A percentile compares a stretch with the other conserved stretches of the same genome.
These are phyloP conservation scores for Calocybe indica DNA, from an alignment of 768 basidiomycete genomes.

Conservation along the genomic window DNA sequence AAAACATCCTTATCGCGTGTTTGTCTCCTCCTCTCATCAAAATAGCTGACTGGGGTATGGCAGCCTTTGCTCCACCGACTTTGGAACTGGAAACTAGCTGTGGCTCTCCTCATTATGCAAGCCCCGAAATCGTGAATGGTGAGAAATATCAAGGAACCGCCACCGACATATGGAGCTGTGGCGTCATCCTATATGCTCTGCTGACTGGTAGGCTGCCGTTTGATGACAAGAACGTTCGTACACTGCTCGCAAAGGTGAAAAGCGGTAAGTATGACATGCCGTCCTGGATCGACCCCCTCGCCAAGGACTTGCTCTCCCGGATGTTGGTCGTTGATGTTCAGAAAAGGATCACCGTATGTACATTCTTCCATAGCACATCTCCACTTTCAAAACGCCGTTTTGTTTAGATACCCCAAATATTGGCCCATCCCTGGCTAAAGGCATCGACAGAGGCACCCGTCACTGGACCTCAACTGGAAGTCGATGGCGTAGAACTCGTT, in stretches of 20 bases:
- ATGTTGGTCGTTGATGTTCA: slow-evolving; percentile 89
- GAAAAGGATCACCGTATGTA: slow-evolving; percentile 70
- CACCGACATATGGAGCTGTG: slow-evolving; percentile 96
- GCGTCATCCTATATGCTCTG: slow-evolving; percentile 88
- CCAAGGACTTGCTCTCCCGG: slow-evolving; percentile 73
- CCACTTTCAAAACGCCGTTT: not conserved
- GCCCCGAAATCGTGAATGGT: slow-evolving; percentile 93
- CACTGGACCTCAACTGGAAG: slow-evolving; percentile 1
- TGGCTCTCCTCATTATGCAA: slow-evolving; percentile 95
- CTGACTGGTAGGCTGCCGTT: slow-evolving; percentile 90
- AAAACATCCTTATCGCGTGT: slow-evolving; percentile 90
- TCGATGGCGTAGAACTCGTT: slow-evolving; percentile 14
- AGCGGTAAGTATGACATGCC: slow-evolving; percentile 83
- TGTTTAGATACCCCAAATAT: slow-evolving; percentile 77
- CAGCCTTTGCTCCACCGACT: slow-evolving; percentile 84
- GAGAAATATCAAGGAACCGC: slow-evolving; percentile 83
- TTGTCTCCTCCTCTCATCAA: slow-evolving; percentile 81
- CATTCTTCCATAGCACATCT: slow-evolving; percentile 2
- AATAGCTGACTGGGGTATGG: slow-evolving; percentile 99
- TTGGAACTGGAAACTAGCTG: slow-evolving; percentile 90
- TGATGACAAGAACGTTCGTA: slow-evolving; percentile 82
- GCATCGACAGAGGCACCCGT: slow-evolving; percentile 16
- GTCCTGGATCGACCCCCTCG: slow-evolving; percentile 70
- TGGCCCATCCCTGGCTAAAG: slow-evolving; percentile 77
- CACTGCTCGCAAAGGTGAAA: slow-evolving; percentile 81